Evolutionary conservation across 2,329 filamentous ascomycete genomes (phyloP).

Genomic region (Fusarium temperatum): DNA sequence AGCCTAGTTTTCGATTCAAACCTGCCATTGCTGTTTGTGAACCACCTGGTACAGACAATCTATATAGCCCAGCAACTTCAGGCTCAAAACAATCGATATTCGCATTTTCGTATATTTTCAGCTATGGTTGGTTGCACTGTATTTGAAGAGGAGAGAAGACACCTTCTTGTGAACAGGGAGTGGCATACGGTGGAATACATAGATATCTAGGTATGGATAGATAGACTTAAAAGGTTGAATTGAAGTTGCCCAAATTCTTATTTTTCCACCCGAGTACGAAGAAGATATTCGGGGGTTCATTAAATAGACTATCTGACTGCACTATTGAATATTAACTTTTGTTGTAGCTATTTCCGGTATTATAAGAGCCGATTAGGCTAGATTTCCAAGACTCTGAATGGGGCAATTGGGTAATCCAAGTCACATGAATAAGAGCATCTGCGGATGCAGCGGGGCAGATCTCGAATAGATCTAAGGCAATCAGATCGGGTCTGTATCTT

Average conservation of each 20-base stretch:
- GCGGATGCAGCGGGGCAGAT: constrained; percentile 21
- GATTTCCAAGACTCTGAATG: background rate
- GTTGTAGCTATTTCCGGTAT: background rate
- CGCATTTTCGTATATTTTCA: background rate
- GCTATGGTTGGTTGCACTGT: background rate
- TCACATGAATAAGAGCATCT: constrained; percentile 29
- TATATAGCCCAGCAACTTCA: background rate
- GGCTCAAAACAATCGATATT: background rate
- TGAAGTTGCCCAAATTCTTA: background rate
- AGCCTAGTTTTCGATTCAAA: background rate
- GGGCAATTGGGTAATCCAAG: background rate
- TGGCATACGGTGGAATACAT: background rate
- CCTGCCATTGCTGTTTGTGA: background rate
- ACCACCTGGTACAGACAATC: too few relatives aligned
- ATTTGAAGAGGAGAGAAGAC: background rate
- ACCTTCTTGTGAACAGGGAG: background rate
- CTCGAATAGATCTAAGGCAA: constrained; percentile 3
- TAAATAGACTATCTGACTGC: fast-evolving
- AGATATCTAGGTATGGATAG: background rate
- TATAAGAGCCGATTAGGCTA: background rate
- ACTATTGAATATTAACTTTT: background rate
- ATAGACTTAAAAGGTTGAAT: background rate
- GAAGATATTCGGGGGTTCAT: background rate
- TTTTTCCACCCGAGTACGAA: too few relatives aligned
- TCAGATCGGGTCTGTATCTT: background rate